Percentiles rank a stretch among this genome's conserved stretches.
Conservation (phyloP, 305 asterid species). For the Fraxinus platypoda region DNA sequence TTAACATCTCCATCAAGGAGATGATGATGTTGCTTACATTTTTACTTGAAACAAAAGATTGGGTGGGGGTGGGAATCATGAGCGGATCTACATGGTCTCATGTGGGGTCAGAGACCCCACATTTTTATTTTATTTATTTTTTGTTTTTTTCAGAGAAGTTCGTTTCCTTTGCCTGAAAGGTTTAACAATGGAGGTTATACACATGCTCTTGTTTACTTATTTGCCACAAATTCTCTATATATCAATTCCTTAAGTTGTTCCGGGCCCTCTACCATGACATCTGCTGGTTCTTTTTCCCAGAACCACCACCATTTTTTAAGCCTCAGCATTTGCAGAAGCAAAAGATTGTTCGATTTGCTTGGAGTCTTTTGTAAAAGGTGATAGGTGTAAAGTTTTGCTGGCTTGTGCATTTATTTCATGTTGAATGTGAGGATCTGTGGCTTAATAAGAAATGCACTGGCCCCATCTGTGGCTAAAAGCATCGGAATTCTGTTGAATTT, state of each 20-base stretch:
- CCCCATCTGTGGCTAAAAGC: constrained; percentile 32
- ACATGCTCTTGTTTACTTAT: constrained; percentile 53
- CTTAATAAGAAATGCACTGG: constrained; percentile 37
- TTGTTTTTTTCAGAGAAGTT: constrained; percentile 14
- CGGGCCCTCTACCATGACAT: neutral
- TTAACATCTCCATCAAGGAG: neutral
- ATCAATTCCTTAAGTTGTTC: constrained; percentile 49
- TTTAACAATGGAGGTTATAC: constrained; percentile 38
- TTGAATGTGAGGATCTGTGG: neutral
- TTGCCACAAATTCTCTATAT: constrained; percentile 55
- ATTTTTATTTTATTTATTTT: too few relatives aligned
- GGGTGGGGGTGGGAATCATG: neutral
- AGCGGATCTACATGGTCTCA: neutral
- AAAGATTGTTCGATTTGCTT: neutral
- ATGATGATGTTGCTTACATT: neutral
- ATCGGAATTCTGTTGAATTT: neutral
- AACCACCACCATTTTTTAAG: neutral
- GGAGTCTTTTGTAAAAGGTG: neutral
- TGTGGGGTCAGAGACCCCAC: neutral
- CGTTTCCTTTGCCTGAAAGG: constrained; percentile 44
- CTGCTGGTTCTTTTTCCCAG: neutral
- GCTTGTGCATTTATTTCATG: neutral
- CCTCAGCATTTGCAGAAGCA: neutral
- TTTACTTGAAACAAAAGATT: neutral
- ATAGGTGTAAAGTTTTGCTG: neutral